Evolutionary conservation across 208 protist species (phyloP).

Genomic region (Borovskyia barvae): DNA sequence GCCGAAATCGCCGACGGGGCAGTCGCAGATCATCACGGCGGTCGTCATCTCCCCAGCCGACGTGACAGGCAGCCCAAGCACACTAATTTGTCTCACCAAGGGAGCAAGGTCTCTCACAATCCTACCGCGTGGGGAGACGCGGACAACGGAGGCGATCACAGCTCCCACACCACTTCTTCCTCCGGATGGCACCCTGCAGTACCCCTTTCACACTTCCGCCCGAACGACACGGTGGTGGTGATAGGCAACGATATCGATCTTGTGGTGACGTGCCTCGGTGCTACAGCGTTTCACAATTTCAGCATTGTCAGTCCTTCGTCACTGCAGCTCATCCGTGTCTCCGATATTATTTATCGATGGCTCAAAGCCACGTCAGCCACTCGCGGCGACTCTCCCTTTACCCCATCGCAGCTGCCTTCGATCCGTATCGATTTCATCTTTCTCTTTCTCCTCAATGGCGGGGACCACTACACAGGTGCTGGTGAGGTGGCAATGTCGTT

Average conservation of each 20-base stretch:
- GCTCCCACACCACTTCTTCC: neutral
- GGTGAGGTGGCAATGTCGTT: conserved; percentile 76
- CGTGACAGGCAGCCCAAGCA: no score
- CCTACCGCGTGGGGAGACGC: neutral
- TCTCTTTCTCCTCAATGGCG: conserved; percentile 85
- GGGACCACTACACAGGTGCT: conserved; percentile 80
- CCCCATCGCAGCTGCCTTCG: conserved; percentile 53
- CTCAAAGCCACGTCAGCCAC: conserved; percentile 42
- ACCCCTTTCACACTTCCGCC: conserved; percentile 32
- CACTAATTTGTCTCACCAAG: no score
- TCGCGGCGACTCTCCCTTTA: conserved; percentile 31
- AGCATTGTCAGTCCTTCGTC: conserved; percentile 74
- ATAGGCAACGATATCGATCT: conserved; percentile 89
- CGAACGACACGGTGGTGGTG: conserved; percentile 68
- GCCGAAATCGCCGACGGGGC: neutral
- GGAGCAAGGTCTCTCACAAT: no score
- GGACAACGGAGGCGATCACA: neutral
- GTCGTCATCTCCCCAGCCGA: no score
- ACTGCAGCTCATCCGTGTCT: conserved; percentile 75
- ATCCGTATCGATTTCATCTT: conserved; percentile 85
- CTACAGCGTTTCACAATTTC: conserved; percentile 82
- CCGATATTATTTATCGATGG: conserved; percentile 80
- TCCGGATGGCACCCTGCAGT: no score
- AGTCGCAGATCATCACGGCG: neutral
- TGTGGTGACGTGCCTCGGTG: conserved; percentile 76